phyloP scores from a whole-genome alignment of 768 basidiomycete species.

The Heimioporus sp. region DNA sequence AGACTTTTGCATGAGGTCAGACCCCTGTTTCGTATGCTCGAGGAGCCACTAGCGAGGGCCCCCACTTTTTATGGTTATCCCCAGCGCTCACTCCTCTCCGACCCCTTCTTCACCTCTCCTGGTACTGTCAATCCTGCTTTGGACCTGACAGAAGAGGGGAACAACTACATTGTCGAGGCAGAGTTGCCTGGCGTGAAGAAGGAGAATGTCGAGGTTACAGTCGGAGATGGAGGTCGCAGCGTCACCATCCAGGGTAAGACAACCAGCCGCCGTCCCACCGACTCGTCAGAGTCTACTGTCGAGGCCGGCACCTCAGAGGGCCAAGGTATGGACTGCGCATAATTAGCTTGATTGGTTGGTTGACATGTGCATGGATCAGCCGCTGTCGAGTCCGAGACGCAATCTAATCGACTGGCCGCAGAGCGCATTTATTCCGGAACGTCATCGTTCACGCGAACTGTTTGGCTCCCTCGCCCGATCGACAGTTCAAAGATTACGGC shows the following conservation, averaged over 20 bases:
- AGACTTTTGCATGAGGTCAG: slow-evolving; percentile 70
- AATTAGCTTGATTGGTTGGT: not conserved
- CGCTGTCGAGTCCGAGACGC: slow-evolving; percentile 15
- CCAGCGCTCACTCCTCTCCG: slow-evolving; percentile 43
- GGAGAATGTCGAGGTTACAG: slow-evolving; percentile 67
- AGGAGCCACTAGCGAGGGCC: slow-evolving; percentile 55
- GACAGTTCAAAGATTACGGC: slow-evolving; percentile 58
- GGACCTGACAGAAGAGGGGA: slow-evolving; percentile 64
- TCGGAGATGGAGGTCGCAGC: slow-evolving; percentile 69
- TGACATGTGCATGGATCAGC: not conserved
- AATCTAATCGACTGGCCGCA: slow-evolving; percentile 48
- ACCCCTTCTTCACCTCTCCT: slow-evolving; percentile 45
- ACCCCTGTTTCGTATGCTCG: slow-evolving; percentile 73
- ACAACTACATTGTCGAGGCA: slow-evolving; percentile 68
- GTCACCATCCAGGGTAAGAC: slow-evolving; percentile 71
- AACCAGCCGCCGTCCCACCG: slow-evolving; percentile 22
- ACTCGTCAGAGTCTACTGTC: slow-evolving; percentile 19
- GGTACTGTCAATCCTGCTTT: slow-evolving; percentile 50
- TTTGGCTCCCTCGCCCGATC: slow-evolving; percentile 67
- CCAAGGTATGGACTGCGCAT: slow-evolving; percentile 28
- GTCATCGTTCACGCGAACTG: slow-evolving; percentile 61
- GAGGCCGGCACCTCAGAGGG: slow-evolving; percentile 8
- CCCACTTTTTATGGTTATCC: slow-evolving; percentile 24
- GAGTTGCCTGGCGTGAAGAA: slow-evolving; percentile 79
- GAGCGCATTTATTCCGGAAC: slow-evolving; percentile 61